Evolutionary conservation across 2,329 filamentous ascomycete species (phyloP).

Genomic region (Dothistroma septosporum): DNA sequence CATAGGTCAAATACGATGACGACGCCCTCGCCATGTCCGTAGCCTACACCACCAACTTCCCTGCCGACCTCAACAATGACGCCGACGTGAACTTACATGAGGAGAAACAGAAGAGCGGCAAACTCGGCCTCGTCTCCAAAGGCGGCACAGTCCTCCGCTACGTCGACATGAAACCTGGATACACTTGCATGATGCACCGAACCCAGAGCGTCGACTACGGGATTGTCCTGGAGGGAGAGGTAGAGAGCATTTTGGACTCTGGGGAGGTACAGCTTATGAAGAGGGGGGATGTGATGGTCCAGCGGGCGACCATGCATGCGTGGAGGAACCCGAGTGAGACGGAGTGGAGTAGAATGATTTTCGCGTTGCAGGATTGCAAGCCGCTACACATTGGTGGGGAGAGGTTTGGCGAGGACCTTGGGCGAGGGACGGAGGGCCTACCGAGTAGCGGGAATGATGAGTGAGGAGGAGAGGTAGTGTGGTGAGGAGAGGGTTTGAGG

Average conservation of each 20-base stretch:
- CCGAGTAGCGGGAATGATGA: conserved; percentile 20
- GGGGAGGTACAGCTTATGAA: conserved; percentile 34
- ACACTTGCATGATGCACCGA: conserved; percentile 36
- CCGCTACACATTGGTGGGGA: conserved; percentile 30
- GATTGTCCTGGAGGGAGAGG: conserved; percentile 35
- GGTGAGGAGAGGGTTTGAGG: no score
- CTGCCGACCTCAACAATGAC: conserved; percentile 45
- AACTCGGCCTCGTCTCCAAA: conserved; percentile 50
- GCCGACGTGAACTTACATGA: conserved; percentile 48
- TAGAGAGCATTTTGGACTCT: conserved; percentile 34
- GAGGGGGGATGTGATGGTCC: conserved; percentile 37
- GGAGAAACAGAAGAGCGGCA: conserved; percentile 37
- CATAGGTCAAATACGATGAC: conserved; percentile 32
- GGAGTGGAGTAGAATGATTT: conserved; percentile 36
- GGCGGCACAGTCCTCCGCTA: conserved; percentile 47
- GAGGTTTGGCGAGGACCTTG: conserved; percentile 31
- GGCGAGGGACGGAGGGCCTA: conserved; percentile 20
- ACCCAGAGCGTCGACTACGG: conserved; percentile 38
- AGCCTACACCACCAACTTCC: conserved; percentile 51
- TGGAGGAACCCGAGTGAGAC: conserved; percentile 35
- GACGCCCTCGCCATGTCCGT: conserved; percentile 49
- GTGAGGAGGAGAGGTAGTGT: conserved; percentile 57
- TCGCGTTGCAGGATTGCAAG: conserved; percentile 32
- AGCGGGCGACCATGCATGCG: conserved; percentile 38
- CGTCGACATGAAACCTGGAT: conserved; percentile 36